phyloP scores from a whole-genome alignment of 1,139 yeast species.

The Yamadazyma diospyri region DNA sequence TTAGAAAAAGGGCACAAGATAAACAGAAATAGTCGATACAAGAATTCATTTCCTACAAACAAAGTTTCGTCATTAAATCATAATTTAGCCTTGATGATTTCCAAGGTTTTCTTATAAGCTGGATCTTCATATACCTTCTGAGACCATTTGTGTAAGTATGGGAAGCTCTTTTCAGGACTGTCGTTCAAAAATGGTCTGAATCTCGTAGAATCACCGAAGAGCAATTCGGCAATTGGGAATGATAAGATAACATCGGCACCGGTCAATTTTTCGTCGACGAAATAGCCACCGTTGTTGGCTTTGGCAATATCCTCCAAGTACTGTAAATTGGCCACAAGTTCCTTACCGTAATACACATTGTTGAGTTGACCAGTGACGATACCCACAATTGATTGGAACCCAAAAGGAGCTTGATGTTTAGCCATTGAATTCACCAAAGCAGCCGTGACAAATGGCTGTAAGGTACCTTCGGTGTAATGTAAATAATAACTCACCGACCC shows the following conservation, averaged over 20 bases:
- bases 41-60: too few species aligned
- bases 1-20: not conserved
- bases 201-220: slow-evolving; percentile 17
- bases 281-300: slow-evolving; percentile 25
- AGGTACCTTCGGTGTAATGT: slow-evolving; percentile 39
- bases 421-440: slow-evolving; percentile 28
- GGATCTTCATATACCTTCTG: slow-evolving; percentile 19
- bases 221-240: slow-evolving; percentile 29
- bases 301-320: slow-evolving; percentile 31
- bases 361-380: slow-evolving; percentile 24
- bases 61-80: not conserved
- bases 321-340: slow-evolving; percentile 22
- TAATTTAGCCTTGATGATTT: slow-evolving; percentile 13
- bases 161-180: slow-evolving; percentile 15
- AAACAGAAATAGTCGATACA: not conserved
- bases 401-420: slow-evolving; percentile 28
- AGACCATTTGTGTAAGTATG: slow-evolving; percentile 26
- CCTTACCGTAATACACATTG: slow-evolving; percentile 24
- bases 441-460: slow-evolving; percentile 33
- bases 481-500: slow-evolving; percentile 32
- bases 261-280: slow-evolving; percentile 36
- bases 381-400: slow-evolving; percentile 22
- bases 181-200: slow-evolving; percentile 8
- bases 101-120: slow-evolving; percentile 19
- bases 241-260: slow-evolving; percentile 38